Evolutionary conservation across 495 filamentous ascomycete species (phyloP).

Genomic region (Talaromyces borbonicus): DNA sequence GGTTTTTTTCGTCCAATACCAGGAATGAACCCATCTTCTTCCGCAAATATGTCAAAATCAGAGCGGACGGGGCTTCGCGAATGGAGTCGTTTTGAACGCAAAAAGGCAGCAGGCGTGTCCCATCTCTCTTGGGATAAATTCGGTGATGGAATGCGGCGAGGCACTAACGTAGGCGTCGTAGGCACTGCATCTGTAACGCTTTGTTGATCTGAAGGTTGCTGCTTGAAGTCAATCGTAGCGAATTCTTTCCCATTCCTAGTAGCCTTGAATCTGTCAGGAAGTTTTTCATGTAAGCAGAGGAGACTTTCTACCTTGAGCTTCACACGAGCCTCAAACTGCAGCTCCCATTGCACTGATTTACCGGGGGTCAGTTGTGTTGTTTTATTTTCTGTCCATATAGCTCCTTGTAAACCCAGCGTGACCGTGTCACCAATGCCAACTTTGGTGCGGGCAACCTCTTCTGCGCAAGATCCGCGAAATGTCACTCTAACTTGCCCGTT

Average conservation of each 20-base stretch:
- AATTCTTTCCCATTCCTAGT: not conserved
- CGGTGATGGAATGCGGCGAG: not conserved
- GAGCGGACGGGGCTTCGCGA: constrained; percentile 49
- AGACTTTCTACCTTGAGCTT: constrained; percentile 43
- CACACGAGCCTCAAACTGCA: constrained; percentile 49
- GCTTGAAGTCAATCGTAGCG: constrained; percentile 1
- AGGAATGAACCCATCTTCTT: constrained; percentile 54
- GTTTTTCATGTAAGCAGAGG: not conserved
- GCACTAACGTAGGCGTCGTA: constrained; percentile 11
- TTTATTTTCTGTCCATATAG: constrained; percentile 44
- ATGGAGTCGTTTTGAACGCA: constrained; percentile 53
- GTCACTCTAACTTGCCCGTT: constrained; percentile 77
- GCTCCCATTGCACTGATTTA: constrained; percentile 63
- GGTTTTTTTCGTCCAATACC: constrained; percentile 61
- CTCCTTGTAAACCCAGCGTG: constrained; percentile 55
- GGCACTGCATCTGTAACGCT: constrained; percentile 12
- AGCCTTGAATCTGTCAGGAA: not conserved
- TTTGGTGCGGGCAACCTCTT: constrained; percentile 51
- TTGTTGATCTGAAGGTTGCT: not conserved
- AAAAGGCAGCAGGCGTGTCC: constrained; percentile 69
- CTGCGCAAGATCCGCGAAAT: constrained; percentile 64
- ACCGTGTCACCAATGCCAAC: constrained; percentile 73
- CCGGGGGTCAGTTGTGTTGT: constrained; percentile 47
- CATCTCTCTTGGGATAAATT: constrained; percentile 21
- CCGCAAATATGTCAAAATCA: constrained; percentile 56